phyloP scores from a whole-genome alignment of 768 basidiomycete species.

The Asterophora lycoperdoides region DNA sequence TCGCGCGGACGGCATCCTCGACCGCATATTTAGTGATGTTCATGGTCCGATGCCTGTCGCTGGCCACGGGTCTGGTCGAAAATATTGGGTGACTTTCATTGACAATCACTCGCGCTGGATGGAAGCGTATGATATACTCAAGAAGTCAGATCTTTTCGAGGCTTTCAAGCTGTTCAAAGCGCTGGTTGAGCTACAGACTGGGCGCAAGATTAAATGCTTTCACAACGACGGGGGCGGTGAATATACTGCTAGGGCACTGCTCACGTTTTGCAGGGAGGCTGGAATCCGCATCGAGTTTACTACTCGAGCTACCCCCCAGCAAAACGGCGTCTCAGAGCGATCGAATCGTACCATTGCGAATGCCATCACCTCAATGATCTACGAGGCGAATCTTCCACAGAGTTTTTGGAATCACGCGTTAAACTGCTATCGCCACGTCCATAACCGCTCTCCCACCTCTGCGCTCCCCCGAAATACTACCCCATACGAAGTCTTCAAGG shows the following conservation, averaged over 20 bases:
- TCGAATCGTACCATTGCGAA: no score
- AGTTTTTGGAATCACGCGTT: no score
- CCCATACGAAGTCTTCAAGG: background rate
- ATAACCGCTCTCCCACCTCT: constrained; percentile 7
- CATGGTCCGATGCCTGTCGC: no score
- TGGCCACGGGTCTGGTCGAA: background rate
- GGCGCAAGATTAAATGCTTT: constrained; percentile 19
- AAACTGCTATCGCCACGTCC: no score
- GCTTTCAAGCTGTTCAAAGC: constrained; percentile 31
- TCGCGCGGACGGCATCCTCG: background rate
- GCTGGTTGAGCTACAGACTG: constrained; percentile 26
- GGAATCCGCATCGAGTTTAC: constrained; percentile 25
- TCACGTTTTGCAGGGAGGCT: constrained; percentile 17
- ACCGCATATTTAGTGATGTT: no score
- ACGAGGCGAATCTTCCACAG: no score
- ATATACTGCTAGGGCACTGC: constrained; percentile 23
- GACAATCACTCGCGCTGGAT: constrained; percentile 3
- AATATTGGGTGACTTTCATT: constrained; percentile 7
- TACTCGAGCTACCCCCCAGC: constrained; percentile 27
- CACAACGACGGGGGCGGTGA: constrained; percentile 33
- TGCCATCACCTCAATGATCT: no score
- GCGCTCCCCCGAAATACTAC: background rate
- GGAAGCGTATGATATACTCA: constrained; percentile 5
- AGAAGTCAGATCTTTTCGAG: constrained; percentile 18
- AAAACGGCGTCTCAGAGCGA: constrained; percentile 45